Evolutionary conservation across 495 filamentous ascomycete genomes (phyloP), one percentile per base, ranked within the genome.

Genomic region (Talaromyces proteolyticus): DNA sequence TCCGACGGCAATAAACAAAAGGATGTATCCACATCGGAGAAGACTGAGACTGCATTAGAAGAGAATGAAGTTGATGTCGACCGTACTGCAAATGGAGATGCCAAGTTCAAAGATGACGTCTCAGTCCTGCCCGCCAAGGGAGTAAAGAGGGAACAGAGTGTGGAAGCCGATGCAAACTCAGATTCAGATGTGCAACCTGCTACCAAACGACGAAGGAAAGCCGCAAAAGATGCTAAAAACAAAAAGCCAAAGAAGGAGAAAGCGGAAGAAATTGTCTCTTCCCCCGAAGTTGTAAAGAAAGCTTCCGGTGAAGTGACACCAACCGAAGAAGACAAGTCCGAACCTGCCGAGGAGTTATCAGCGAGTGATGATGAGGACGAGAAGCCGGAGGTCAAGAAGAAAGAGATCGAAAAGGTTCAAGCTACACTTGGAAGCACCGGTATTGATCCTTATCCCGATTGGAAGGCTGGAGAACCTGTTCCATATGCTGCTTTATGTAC

Each of bases 401-500:
- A 93, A 66, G 84, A 81, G 10, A 83, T 89, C 24, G 80, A 92
- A 58, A 88, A 88, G 57, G 78, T 93, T n/a, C 92, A 96, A 57
- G 81, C 83, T 3, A 86, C 82, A 4, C 65, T 96, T 25, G 75
- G 78, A 41, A 77, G 74, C 18, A 77, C 69, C 47, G 67, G 67
- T 10, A 86, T 88, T 52, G 88, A 95, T 63, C 87, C 88, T 40
- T 97, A 91, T 68, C 90, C 91, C 4, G 92, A 98, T 65, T 98
- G 93, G 93, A 84, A 88, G 60, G 65, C 85, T 17, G 91, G 90
- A 25, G 80, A 87, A 38, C 88, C 91, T 22, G 89, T 96, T 0
- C 93, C 93, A 10, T 98, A 97, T 56, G 94, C 91, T 22, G 93
- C 94, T 29, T 77, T 98, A 19, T 96, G 93, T 61, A 89, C 82